Conservation (phyloP, 768 basidiomycete genomes). For the Suillus hirtellus region DNA sequence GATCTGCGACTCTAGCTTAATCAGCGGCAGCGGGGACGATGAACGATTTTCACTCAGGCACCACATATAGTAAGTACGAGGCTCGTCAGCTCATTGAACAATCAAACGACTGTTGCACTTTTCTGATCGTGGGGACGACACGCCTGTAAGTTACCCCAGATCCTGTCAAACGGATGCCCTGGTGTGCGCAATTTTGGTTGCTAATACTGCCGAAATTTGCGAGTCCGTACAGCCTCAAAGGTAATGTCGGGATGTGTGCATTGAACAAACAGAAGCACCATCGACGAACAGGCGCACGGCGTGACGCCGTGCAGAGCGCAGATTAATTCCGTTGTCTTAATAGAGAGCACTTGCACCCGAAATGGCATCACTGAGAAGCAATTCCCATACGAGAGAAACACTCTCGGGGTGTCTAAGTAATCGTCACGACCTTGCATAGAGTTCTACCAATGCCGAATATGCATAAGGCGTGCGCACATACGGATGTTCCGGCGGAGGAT, state of each 20-base stretch:
- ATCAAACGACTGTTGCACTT: neutral
- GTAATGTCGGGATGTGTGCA: neutral
- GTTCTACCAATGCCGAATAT: neutral
- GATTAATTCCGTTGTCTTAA: neutral
- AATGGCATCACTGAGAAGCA: neutral
- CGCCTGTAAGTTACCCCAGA: neutral
- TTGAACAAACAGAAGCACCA: neutral
- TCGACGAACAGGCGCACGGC: neutral
- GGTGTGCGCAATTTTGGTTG: neutral
- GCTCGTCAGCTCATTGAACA: neutral
- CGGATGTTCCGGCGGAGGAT: neutral
- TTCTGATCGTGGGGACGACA: neutral
- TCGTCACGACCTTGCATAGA: neutral
- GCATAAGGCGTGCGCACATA: neutral
- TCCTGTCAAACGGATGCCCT: neutral
- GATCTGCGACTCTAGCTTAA: neutral
- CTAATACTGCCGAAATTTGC: neutral
- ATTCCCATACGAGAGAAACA: neutral
- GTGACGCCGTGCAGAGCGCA: neutral
- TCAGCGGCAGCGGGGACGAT: neutral
- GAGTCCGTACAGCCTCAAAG: neutral
- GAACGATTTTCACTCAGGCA: neutral
- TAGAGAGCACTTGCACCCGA: neutral
- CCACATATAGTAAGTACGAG: neutral
- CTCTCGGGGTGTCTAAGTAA: neutral